Percentiles rank a stretch among this genome's conserved stretches.
phyloP scores from a whole-genome alignment of 2,329 filamentous ascomycete species.

The Epichloe hybrida region DNA sequence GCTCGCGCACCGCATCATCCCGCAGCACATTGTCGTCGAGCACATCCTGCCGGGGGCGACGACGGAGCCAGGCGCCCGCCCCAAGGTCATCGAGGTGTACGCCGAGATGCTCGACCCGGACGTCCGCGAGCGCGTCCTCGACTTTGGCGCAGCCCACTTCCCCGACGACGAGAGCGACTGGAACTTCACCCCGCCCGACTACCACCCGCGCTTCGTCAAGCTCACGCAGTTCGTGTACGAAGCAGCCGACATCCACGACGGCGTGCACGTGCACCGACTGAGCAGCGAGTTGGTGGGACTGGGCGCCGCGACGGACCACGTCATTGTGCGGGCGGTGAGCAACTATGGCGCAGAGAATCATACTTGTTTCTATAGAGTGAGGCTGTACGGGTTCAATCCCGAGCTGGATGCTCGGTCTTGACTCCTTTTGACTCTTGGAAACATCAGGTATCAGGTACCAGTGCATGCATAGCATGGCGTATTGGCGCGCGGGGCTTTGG shows the following conservation, averaged over 20 bases:
- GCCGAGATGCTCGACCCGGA: slow-evolving; percentile 38
- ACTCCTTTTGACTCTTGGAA: background rate
- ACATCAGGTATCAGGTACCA: background rate
- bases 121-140: slow-evolving; percentile 25
- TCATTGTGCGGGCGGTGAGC: slow-evolving; percentile 40
- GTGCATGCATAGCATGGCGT: background rate
- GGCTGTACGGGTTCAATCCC: slow-evolving; percentile 34
- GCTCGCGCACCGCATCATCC: slow-evolving; percentile 44
- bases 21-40: slow-evolving; percentile 58
- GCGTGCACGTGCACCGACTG: slow-evolving; percentile 39
- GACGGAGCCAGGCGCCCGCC: slow-evolving; percentile 47
- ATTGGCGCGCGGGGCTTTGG: background rate
- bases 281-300: slow-evolving; percentile 35
- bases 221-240: slow-evolving; percentile 44
- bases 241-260: slow-evolving; percentile 26
- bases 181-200: slow-evolving; percentile 16
- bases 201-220: slow-evolving; percentile 35
- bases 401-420: slow-evolving; percentile 12
- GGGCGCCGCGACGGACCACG: slow-evolving; percentile 32
- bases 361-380: slow-evolving; percentile 54
- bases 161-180: slow-evolving; percentile 17
- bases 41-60: slow-evolving; percentile 52
- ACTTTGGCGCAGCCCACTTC: slow-evolving; percentile 31
- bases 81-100: slow-evolving; percentile 58
- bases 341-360: slow-evolving; percentile 46